Conservation (phyloP, 352 stramenopile genomes). For the Phytophthora pistaciae region DNA sequence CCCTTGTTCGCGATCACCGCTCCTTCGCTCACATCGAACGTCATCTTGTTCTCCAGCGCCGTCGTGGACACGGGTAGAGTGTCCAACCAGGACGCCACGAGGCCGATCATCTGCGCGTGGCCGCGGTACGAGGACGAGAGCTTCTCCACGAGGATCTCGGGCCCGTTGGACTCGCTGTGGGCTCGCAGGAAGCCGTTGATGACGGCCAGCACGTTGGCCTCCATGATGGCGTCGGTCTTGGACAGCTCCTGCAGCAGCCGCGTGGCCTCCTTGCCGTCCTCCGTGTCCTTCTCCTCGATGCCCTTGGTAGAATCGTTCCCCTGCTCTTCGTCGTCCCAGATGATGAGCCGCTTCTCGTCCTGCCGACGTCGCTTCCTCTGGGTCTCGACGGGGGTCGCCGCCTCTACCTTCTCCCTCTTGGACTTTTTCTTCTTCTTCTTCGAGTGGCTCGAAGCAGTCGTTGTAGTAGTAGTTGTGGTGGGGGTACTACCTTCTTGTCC, state of each 20-base stretch:
- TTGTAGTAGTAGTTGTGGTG: neutral
- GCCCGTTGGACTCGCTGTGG: conserved; percentile 82
- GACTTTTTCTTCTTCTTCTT: conserved; percentile 61
- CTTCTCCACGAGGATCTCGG: conserved; percentile 88
- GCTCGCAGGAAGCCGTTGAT: conserved; percentile 89
- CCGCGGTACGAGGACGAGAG: conserved; percentile 88
- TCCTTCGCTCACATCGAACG: conserved; percentile 76
- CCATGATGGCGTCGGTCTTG: conserved; percentile 86
- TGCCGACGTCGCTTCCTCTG: conserved; percentile 54
- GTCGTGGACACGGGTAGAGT: conserved; percentile 65
- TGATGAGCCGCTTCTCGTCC: conserved; percentile 79
- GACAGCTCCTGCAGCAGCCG: conserved; percentile 73
- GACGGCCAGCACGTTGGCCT: conserved; percentile 75
- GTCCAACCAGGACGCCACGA: conserved; percentile 88
- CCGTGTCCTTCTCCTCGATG: conserved; percentile 72
- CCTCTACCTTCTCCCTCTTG: conserved; percentile 41
- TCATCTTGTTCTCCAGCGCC: conserved; percentile 77
- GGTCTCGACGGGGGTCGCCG: conserved; percentile 20
- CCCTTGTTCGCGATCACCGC: conserved; percentile 70
- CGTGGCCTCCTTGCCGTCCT: conserved; percentile 81
- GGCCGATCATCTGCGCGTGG: conserved; percentile 88
- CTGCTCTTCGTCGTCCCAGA: conserved; percentile 82
- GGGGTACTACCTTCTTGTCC: conserved; percentile 2
- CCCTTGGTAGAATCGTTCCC: conserved; percentile 26
- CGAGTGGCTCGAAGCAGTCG: neutral